These are phyloP conservation scores for Orbilia blumenaviensis DNA, from an alignment of 2,329 filamentous ascomycete species.

Conservation along the genomic window DNA sequence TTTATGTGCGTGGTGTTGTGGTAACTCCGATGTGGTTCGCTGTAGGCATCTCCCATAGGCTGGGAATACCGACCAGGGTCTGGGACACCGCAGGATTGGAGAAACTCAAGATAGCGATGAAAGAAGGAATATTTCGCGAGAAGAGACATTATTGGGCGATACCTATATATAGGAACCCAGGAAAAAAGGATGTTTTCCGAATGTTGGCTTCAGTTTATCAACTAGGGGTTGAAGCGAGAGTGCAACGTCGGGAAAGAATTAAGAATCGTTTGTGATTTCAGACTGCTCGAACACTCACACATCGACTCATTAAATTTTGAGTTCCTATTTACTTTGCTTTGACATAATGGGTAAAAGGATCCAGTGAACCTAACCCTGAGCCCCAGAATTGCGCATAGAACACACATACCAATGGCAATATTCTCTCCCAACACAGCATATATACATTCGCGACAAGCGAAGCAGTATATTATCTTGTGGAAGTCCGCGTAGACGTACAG, in stretches of 20 bases:
- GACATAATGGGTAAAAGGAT: conserved; percentile 1
- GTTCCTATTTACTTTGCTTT: not conserved
- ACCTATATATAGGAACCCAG: not conserved
- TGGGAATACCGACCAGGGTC: conserved; percentile 10
- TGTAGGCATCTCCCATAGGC: conserved; percentile 30
- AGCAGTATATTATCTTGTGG: not conserved
- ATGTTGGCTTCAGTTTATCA: too few relatives aligned
- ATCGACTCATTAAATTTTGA: not conserved
- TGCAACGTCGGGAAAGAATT: too few relatives aligned
- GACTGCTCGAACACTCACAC: too few relatives aligned
- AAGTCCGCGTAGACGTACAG: too few relatives aligned
- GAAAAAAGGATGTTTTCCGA: not conserved
- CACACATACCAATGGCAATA: too few relatives aligned
- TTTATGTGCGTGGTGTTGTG: conserved; percentile 44
- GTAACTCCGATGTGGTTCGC: conserved; percentile 15
- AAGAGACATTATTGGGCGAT: not conserved
- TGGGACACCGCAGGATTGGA: conserved; percentile 32
- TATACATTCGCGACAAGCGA: not conserved
- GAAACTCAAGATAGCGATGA: conserved; percentile 22
- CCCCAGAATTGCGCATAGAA: too few relatives aligned
- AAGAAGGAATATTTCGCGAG: conserved; percentile 4
- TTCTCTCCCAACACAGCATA: too few relatives aligned
- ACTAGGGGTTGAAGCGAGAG: too few relatives aligned
- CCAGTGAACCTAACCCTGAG: too few relatives aligned
- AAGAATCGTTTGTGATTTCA: too few relatives aligned